A percentile compares a stretch with the other conserved stretches of the same genome.
phyloP scores from a whole-genome alignment of 2,329 filamentous ascomycete genomes.

The Pseudocercospora crystallina region DNA sequence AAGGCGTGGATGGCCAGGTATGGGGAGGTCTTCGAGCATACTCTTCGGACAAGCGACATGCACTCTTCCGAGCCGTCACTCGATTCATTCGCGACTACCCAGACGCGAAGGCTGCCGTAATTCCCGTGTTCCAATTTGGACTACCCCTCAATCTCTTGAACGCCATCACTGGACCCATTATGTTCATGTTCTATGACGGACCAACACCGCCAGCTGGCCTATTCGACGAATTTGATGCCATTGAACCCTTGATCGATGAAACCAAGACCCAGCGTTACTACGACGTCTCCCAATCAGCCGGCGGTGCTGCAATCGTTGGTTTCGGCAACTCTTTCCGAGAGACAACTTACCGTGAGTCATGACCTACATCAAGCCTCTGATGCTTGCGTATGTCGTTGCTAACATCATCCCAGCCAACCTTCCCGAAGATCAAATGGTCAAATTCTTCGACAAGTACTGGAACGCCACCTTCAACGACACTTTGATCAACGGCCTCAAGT shows the following conservation, averaged over 20 bases:
- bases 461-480: conserved; percentile 13
- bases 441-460: conserved; percentile 16
- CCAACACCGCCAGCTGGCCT: conserved; percentile 15
- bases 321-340: conserved; percentile 25
- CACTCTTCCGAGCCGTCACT: conserved; percentile 18
- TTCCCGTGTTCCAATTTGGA: conserved; percentile 21
- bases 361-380: background rate
- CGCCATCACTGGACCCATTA: conserved; percentile 18
- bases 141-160: conserved; percentile 18
- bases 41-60: conserved; percentile 14
- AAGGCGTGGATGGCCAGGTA: conserved; percentile 21
- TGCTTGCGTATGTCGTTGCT: background rate
- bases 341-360: conserved; percentile 7
- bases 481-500: conserved; percentile 13
- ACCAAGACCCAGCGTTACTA: conserved; percentile 17
- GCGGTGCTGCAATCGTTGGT: conserved; percentile 16
- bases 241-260: conserved; percentile 2
- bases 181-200: conserved; percentile 24
- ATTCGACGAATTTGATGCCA: conserved; percentile 21
- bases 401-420: conserved; percentile 15
- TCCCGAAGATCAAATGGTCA: conserved; percentile 19
- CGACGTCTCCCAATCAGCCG: conserved; percentile 15
- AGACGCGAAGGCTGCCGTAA: conserved; percentile 20
- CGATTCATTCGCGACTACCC: conserved; percentile 19
- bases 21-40: conserved; percentile 24